These are phyloP conservation scores for Hypoxylon sp. DNA, from an alignment of 2,329 filamentous ascomycete species.

Conservation along the genomic window DNA sequence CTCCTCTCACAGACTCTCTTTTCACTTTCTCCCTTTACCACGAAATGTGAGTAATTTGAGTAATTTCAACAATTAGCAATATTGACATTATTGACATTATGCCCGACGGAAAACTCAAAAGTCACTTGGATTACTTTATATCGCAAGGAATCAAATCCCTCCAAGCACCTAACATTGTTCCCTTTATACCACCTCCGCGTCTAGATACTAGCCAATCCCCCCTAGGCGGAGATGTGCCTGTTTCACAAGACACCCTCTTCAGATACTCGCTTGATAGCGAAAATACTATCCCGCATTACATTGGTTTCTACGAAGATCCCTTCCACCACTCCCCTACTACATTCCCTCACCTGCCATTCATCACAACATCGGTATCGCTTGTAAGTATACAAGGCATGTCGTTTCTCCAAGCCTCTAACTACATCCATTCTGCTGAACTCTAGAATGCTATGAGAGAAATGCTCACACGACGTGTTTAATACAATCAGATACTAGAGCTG, in stretches of 20 bases:
- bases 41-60: too few relatives aligned
- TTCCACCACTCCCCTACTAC: conserved; percentile 5
- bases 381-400: too few relatives aligned
- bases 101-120: too few relatives aligned
- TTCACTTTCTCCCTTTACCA: too few relatives aligned
- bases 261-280: conserved; percentile 25
- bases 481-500: too few relatives aligned
- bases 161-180: background rate
- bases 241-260: conserved; percentile 34
- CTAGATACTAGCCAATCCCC: conserved; percentile 1
- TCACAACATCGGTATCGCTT: conserved; percentile 30
- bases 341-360: conserved; percentile 10
- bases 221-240: background rate
- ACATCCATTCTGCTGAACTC: too few relatives aligned
- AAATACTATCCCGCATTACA: conserved; percentile 40
- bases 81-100: background rate
- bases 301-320: conserved; percentile 41
- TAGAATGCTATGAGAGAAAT: too few relatives aligned
- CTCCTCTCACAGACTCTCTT: too few relatives aligned
- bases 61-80: too few relatives aligned
- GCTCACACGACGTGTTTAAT: too few relatives aligned
- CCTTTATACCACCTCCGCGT: conserved; percentile 14
- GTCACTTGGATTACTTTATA: too few relatives aligned
- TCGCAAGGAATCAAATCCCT: background rate
- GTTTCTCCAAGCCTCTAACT: too few relatives aligned